phyloP scores from a whole-genome alignment of 2,329 filamentous ascomycete genomes.

The Nothophaeocryptopus gaeumannii region DNA sequence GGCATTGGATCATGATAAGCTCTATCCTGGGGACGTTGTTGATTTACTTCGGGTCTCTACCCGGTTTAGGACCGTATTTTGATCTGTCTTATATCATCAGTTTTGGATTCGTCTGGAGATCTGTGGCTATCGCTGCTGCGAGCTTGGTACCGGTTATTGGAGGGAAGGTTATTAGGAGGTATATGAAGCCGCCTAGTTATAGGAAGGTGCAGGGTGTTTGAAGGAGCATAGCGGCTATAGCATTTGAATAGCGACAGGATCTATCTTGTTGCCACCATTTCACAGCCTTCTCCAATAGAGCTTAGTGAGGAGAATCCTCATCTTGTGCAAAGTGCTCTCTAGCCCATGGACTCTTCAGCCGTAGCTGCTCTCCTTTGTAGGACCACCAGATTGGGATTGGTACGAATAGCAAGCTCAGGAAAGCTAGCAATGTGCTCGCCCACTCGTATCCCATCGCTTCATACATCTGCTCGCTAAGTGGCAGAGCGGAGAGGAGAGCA shows the following conservation, averaged over 20 bases:
- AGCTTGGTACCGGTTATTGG: constrained; percentile 83
- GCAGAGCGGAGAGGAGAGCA: background rate
- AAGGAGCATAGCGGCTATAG: too few species aligned
- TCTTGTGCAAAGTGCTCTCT: constrained; percentile 17
- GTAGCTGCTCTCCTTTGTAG: constrained; percentile 13
- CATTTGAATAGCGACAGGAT: too few species aligned
- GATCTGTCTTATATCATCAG: constrained; percentile 77
- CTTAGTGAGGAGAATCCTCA: too few species aligned
- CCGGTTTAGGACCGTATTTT: constrained; percentile 86
- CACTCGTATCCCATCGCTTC: constrained; percentile 44
- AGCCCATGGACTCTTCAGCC: constrained; percentile 19
- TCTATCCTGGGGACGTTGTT: constrained; percentile 78
- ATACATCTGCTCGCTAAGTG: constrained; percentile 35
- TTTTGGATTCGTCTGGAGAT: constrained; percentile 83
- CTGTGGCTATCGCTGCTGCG: constrained; percentile 73
- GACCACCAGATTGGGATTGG: constrained; percentile 19
- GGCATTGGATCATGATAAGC: constrained; percentile 90
- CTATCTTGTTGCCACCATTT: too few species aligned
- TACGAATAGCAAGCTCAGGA: constrained; percentile 32
- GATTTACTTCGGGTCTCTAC: constrained; percentile 77
- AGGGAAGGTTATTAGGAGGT: constrained; percentile 78
- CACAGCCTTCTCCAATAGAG: too few species aligned
- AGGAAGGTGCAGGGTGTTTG: constrained; percentile 64
- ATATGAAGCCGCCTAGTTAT: constrained; percentile 88
- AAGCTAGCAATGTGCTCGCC: constrained; percentile 45